Evolutionary conservation across 345 rosid genomes (phyloP), one percentile per base, ranked within the genome.

Genomic region (Diplotaxis tenuifolia): DNA sequence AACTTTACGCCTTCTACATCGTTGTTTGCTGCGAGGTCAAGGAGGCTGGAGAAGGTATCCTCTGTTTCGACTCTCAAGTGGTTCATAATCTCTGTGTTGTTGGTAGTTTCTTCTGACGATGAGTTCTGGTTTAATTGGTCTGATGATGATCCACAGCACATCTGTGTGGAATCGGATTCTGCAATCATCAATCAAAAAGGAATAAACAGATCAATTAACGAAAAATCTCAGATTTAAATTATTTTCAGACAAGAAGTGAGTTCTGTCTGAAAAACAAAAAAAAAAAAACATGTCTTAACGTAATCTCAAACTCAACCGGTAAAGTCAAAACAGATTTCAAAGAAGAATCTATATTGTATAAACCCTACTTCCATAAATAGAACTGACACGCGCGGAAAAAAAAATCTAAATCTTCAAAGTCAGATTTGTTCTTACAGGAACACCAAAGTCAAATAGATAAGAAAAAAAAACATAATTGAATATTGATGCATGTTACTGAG

Each of bases 1-100:
- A 82, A 68, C 21, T 78, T 88, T 21, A 89, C 83, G 55, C 86
- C 91, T 69, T 86, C 90, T 0, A 84, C 66, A 45, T 94, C 96
- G 76, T 94, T 88, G 79, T 88, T 86, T 50, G 98, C 97, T 12
- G 98, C 98, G 23, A 88, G 89, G 88, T 91, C 98, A 67, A 94
- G 97, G 79, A 91, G 78, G 81, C 96, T 90, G 7, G 90, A 89
- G 73, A 88, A 90, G 52, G 88, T 65, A 73, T 93, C 96, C 74
- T 88, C 96, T 63, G 98, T 93, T 68, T 86, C 87, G 36, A 90
- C 78, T 53, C 86, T 83, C 47, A 93, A 80, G 81, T 89, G 92
- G 83, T 87, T 89, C 98, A 93, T n/a, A n/a, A n/a, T 93, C 34
- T 79, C 85, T 40, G 47, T 10, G 70, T 47, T 69, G 66, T 61